These are phyloP conservation scores for Secale cereale DNA, from an alignment of 176 grass and related monocot genomes.

Conservation along the genomic window DNA sequence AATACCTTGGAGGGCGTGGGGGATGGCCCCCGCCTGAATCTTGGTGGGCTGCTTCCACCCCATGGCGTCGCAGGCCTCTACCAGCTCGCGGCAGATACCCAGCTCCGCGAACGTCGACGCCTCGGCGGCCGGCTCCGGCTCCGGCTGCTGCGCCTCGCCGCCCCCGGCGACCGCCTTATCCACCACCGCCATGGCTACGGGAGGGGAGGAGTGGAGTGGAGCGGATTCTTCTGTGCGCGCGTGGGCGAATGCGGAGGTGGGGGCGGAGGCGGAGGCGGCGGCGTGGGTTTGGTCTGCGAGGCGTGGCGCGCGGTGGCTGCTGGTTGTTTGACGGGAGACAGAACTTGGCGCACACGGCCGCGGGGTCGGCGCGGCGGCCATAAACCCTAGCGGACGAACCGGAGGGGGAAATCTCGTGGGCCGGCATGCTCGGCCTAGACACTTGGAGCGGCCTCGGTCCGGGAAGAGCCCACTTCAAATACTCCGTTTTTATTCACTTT, in stretches of 20 bases:
- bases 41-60: conserved; percentile 50
- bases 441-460: neutral
- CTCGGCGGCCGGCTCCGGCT: neutral
- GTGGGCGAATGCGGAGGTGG: neutral
- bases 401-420: neutral
- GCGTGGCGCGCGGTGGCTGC: neutral
- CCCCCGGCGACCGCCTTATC: neutral
- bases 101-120: conserved; percentile 50
- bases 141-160: neutral
- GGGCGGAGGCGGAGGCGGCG: neutral
- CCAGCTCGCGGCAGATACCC: conserved; percentile 47
- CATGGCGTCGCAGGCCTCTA: conserved; percentile 56
- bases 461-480: neutral
- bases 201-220: neutral
- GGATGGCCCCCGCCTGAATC: conserved; percentile 58
- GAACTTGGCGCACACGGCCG: neutral
- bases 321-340: neutral
- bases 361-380: neutral
- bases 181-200: conserved; percentile 21
- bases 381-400: neutral
- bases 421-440: neutral
- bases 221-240: neutral
- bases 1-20: conserved; percentile 53
- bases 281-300: neutral
- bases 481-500: too few species aligned